Evolutionary conservation across 148 eudicot species (phyloP), one percentile per base, ranked within the genome.

Genomic region (Mesembryanthemum crystallinum): DNA sequence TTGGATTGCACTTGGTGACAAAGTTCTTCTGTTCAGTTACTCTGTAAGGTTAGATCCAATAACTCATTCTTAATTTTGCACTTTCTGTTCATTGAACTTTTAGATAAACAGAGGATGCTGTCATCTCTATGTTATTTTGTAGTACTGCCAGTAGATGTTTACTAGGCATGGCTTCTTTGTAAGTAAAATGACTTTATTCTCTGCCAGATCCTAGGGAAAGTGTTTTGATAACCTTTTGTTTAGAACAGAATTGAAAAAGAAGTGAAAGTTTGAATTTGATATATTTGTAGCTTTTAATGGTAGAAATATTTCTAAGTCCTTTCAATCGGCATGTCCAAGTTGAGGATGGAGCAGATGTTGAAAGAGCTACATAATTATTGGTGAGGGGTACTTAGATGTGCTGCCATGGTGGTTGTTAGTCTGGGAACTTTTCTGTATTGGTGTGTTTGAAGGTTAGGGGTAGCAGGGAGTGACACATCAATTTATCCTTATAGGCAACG

Each of bases 1-100:
- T 25, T 95, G 98, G 98, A 63, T 92, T 79, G 81, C 88, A 18
- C 86, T 82, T 61, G 94, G 92, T 57, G 98, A 95, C 83, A 95
- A 95, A 86, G 84, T 95, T 76, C 97, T 95, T 83, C 78, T 95
- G 61, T 95, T 95, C 83, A 92, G 98, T 81, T 83, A 92, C 80
- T 95, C 98, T 76, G 98, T 93, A 76, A 91, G 98, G 98, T 93
- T 74, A 79, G 79, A 51, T 63, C 58, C 60, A 69, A 67, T 29
- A 49, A 49, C 74, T 65, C 69, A 49, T 23, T 60, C 57, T 28
- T 83, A 72, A 25, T 66, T 65, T 21, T 64, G 28, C 42, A 42
- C 49, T 33, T 6, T 24, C 2, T 17, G 54, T 76, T 76, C 20
- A 32, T 61, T 60, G 4, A 9, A 45, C 17, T 23, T 39, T 37